phyloP scores from a whole-genome alignment of 129 eudicot genomes.

The Daucus carota region DNA sequence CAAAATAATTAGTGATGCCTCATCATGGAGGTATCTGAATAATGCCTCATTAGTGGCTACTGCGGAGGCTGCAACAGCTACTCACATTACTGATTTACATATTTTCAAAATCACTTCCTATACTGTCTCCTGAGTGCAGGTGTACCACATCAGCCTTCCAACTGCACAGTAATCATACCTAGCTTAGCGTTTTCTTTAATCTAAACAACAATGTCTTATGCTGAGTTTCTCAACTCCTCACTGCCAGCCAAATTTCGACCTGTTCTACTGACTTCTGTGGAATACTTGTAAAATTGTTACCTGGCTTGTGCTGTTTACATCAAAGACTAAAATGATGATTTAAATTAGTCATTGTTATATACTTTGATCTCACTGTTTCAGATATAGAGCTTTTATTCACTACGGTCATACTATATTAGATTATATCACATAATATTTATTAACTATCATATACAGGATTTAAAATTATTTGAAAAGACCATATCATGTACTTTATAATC shows the following conservation, averaged over 20 bases:
- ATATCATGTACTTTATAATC: too few species aligned
- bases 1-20: too few species aligned
- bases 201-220: neutral
- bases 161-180: slow-evolving; percentile 1
- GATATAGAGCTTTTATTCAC: neutral
- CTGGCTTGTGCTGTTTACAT: neutral
- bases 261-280: neutral
- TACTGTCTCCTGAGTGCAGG: too few species aligned
- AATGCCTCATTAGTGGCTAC: too few species aligned
- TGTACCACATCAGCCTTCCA: slow-evolving; percentile 5
- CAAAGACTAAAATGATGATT: slow-evolving; percentile 5
- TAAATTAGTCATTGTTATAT: neutral
- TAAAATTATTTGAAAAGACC: too few species aligned
- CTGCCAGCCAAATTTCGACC: neutral
- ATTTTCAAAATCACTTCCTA: too few species aligned
- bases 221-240: neutral
- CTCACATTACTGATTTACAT: too few species aligned
- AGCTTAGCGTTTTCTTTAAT: neutral
- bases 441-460: too few species aligned
- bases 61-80: too few species aligned
- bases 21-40: too few species aligned
- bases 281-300: slow-evolving; percentile 8
- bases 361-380: neutral
- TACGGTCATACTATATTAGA: neutral
- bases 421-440: too few species aligned